Evolutionary conservation across 139 green algal species (phyloP), one percentile per base, ranked within the genome.

Genomic region (Raphidocelis subcapitata): DNA sequence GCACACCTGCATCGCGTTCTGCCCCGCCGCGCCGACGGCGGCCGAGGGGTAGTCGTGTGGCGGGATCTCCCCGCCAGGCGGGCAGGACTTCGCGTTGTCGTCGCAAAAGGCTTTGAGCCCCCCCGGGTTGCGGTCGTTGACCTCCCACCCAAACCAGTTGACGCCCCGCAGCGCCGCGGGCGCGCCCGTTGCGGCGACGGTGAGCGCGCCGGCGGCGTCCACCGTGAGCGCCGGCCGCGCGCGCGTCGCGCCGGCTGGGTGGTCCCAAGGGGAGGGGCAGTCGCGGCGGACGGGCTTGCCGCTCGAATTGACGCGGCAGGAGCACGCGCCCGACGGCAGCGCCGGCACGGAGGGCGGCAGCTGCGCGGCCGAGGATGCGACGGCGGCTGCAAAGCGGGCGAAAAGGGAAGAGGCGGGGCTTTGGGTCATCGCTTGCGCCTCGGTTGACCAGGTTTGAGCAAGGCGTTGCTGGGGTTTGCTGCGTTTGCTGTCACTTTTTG

Each of bases 61-160:
- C 10, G 54, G 54, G 12, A 29, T 20, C 15, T 61, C 24, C 24
- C 54, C 54, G 54, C 12, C 41, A 8, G 8, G 41, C 8, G 41
- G 8, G 41, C 41, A 49, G 8, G 41, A 49, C 8, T 8, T 28
- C 15, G 54, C 10, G 54, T 61, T 61, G 54, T 61, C 54, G 15
- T 61, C 54, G 15, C 54, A 61, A 14, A 28, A 61, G 54, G 54
- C 54, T 14, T 14, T 33, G 24, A 61, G 54, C 24, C 54, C 54
- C 10, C 15, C 54, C 5, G 18, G 5, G 54, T 61, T 61, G 54
- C 18, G 23, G 12, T 14, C 54, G 15, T 14, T 14, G 54, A 61
- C 54, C 24, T 61, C n/a, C 54, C 54, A 61, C 5, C 54, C 54
- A 61, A 61, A 61, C 24, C n/a, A 33, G 54, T 61, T 61, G 54